These are phyloP conservation scores for Begonia masoniana DNA, from an alignment of 306 rosid genomes.

Conservation along the genomic window DNA sequence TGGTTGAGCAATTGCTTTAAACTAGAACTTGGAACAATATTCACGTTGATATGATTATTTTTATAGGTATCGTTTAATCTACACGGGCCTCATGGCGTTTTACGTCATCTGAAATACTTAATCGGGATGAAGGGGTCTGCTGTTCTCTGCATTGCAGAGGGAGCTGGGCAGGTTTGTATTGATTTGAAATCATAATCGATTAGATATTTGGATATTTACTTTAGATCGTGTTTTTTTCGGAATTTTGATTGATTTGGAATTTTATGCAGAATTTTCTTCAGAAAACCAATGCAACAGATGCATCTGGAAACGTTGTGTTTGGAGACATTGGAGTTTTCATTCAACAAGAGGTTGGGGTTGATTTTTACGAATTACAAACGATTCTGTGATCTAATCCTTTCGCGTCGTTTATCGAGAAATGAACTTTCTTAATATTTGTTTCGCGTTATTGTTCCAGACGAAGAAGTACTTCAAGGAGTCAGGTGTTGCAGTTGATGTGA, in stretches of 20 bases:
- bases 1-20: background rate
- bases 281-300: conserved; percentile 88
- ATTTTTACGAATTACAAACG: conserved; percentile 2
- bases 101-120: conserved; percentile 75
- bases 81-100: conserved; percentile 80
- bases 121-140: conserved; percentile 92
- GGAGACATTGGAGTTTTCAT: conserved; percentile 87
- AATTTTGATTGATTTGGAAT: conserved; percentile 8
- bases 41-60: conserved; percentile 4
- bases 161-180: conserved; percentile 88
- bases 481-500: conserved; percentile 75
- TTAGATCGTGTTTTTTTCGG: background rate
- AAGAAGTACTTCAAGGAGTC: conserved; percentile 65
- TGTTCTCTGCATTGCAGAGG: conserved; percentile 88
- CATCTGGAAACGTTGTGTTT: conserved; percentile 72
- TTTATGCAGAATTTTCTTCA: conserved; percentile 63
- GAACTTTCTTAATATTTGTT: background rate
- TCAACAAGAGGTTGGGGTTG: conserved; percentile 86
- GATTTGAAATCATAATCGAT: background rate
- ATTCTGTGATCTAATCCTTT: background rate
- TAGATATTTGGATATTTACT: background rate
- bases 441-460: conserved; percentile 29
- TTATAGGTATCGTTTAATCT: conserved; percentile 58
- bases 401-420: background rate
- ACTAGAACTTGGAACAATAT: conserved; percentile 6